Evolutionary conservation across 352 stramenopile genomes (phyloP), one percentile per base, ranked within the genome.

Genomic region (Thalassiosira livingstoniorum): DNA sequence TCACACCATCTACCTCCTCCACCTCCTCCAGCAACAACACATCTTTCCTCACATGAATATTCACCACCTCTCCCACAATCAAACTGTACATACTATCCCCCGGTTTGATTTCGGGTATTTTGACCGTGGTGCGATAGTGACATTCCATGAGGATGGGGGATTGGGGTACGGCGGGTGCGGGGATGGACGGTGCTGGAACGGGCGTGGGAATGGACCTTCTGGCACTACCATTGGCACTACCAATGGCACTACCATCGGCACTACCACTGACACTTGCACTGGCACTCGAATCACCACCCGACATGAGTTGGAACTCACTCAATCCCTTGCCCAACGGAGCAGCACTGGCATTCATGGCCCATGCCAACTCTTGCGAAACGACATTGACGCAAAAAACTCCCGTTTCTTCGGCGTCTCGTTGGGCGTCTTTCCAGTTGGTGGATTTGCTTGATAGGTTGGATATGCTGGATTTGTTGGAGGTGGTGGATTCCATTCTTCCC

Each of bases 371-470:
- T 55, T 70, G 0, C 47, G 76, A 78, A 7, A 79, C 67, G 25
- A 83, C 15, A 43, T 83, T 83, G 15, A 79, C 60, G 47, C 60
- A 72, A 69, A 83, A 83, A 31, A 65, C 54, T 29, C 77, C 77
- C 27, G 77, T 80, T 21, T 58, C 4, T 58, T 76, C 65, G n/a
- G 77, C 77, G 57, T 80, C 77, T 39, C 61, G 55, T 25, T 75
- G 69, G 21, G 58, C 65, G 51, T 75, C 75, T 62, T 83, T 73
- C 39, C 60, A 66, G 31, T 61, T 15, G 13, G 35, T 21, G 67
- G 10, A 3, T 39, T 57, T 35, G 51, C 58, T 47, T n/a, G n/a
- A n/a, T n/a, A n/a, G n/a, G n/a, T n/a, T n/a, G n/a, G n/a, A n/a
- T 18, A 51, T 18, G 42, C 42, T 18, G 18, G 10, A 51, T 18